These are phyloP conservation scores for Clathrospora elynae DNA, from an alignment of 2,329 filamentous ascomycete genomes.

Conservation along the genomic window DNA sequence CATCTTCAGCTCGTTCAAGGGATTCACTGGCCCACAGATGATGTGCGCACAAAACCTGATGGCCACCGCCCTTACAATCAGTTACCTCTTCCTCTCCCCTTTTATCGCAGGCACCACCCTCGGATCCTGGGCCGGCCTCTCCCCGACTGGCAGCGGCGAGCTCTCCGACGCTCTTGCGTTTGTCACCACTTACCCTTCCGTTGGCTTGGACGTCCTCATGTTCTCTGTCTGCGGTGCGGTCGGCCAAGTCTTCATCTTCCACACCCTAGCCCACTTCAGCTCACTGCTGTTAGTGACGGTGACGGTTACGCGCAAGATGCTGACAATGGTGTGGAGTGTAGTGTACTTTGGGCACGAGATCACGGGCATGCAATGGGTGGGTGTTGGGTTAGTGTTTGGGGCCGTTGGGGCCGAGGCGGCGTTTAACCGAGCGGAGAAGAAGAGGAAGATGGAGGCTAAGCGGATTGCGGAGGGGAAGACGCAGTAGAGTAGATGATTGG, in stretches of 20 bases:
- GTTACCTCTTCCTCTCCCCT: conserved; percentile 78
- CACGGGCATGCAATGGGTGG: conserved; percentile 88
- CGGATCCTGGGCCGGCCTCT: conserved; percentile 51
- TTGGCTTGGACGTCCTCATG: conserved; percentile 84
- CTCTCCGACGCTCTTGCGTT: conserved; percentile 79
- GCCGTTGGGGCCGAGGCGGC: conserved; percentile 89
- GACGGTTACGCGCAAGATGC: conserved; percentile 97
- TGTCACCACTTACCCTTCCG: conserved; percentile 76
- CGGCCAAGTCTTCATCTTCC: conserved; percentile 94
- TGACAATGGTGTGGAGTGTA: conserved; percentile 97
- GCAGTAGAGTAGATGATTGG: conserved; percentile 18
- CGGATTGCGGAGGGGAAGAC: conserved; percentile 20
- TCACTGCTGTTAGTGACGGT: conserved; percentile 92
- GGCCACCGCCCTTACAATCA: conserved; percentile 74
- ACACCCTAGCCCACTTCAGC: conserved; percentile 90
- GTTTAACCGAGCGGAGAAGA: conserved; percentile 82
- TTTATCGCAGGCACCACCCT: conserved; percentile 69
- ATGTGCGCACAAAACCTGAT: conserved; percentile 98
- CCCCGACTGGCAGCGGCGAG: conserved; percentile 65
- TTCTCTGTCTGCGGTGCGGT: conserved; percentile 90
- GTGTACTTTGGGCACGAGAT: conserved; percentile 91
- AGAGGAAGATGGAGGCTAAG: conserved; percentile 73
- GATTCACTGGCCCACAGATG: conserved; percentile 94
- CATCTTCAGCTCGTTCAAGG: conserved; percentile 77
- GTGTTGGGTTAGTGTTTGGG: conserved; percentile 90